Conservation (phyloP, 2,329 filamentous ascomycete genomes). For the Neofusicoccum sp. region DNA sequence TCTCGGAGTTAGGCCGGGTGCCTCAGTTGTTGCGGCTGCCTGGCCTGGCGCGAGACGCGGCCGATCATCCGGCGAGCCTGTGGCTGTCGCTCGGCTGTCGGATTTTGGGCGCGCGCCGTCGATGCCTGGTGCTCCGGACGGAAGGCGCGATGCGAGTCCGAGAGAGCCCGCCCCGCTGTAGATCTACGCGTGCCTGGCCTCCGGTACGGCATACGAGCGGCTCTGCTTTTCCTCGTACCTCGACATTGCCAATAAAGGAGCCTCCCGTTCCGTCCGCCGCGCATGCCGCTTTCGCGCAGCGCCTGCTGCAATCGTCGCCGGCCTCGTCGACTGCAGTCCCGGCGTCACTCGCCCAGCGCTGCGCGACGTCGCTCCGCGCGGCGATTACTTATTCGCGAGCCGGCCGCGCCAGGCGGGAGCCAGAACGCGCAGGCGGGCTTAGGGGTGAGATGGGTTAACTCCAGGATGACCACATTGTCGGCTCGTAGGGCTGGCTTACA, state of each 20-base stretch:
- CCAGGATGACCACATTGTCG: slow-evolving; percentile 16
- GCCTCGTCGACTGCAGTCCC: too few relatives aligned
- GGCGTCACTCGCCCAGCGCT: too few relatives aligned
- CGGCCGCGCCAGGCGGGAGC: background rate
- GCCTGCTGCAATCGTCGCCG: too few relatives aligned
- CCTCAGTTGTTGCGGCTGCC: background rate
- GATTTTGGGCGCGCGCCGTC: background rate
- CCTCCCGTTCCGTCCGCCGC: background rate
- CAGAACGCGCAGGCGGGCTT: slow-evolving; percentile 8
- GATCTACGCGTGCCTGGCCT: slow-evolving; percentile 1
- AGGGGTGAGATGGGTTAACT: background rate
- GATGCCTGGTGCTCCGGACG: background rate
- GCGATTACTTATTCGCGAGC: slow-evolving; percentile 11
- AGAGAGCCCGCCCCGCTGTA: slow-evolving; percentile 14
- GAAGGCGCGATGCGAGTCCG: slow-evolving; percentile 9
- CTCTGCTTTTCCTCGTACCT: slow-evolving; percentile 10
- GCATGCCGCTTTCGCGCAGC: background rate
- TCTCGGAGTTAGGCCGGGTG: background rate
- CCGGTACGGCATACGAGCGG: background rate
- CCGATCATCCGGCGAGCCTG: background rate
- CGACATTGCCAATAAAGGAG: slow-evolving; percentile 14
- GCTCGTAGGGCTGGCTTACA: slow-evolving; percentile 21
- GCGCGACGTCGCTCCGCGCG: background rate
- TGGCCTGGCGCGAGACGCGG: background rate
- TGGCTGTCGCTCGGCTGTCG: background rate